Evolutionary conservation across 257 asterid genomes (phyloP).

Genomic region (Solanum corneliomulleri): DNA sequence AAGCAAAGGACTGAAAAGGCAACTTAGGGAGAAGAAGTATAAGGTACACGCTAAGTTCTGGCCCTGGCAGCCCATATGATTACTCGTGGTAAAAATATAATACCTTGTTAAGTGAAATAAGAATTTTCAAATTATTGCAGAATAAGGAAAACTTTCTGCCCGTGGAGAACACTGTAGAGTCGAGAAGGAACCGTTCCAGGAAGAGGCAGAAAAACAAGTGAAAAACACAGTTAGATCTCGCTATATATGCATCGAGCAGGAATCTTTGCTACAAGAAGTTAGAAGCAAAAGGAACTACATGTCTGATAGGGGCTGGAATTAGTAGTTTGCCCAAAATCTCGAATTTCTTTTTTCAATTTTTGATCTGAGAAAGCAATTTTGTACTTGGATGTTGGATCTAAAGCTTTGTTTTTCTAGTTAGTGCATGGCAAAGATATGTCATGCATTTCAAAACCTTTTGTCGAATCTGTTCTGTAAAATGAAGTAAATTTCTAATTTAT

Average conservation of each 20-base stretch:
- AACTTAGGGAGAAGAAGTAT: slow-evolving; percentile 25
- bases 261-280: background rate
- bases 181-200: slow-evolving; percentile 13
- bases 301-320: background rate
- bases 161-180: slow-evolving; percentile 8
- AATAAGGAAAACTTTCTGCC: slow-evolving; percentile 12
- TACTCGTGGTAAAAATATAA: background rate
- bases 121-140: slow-evolving; percentile 3
- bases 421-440: background rate
- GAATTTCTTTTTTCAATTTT: background rate
- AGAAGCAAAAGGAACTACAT: background rate
- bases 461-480: background rate
- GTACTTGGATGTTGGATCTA: background rate
- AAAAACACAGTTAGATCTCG: slow-evolving; percentile 1
- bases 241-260: background rate
- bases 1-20: slow-evolving; percentile 33
- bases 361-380: background rate
- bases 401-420: background rate
- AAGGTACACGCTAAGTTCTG: slow-evolving; percentile 29
- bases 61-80: background rate
- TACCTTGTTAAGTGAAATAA: background rate
- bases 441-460: background rate
- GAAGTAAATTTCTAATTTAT: background rate
- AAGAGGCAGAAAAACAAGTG: slow-evolving; percentile 36
- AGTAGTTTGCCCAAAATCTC: background rate